Percentiles rank a stretch among this genome's conserved stretches.
Conservation (phyloP, 2,329 filamentous ascomycete genomes). For the Claviceps sp. region DNA sequence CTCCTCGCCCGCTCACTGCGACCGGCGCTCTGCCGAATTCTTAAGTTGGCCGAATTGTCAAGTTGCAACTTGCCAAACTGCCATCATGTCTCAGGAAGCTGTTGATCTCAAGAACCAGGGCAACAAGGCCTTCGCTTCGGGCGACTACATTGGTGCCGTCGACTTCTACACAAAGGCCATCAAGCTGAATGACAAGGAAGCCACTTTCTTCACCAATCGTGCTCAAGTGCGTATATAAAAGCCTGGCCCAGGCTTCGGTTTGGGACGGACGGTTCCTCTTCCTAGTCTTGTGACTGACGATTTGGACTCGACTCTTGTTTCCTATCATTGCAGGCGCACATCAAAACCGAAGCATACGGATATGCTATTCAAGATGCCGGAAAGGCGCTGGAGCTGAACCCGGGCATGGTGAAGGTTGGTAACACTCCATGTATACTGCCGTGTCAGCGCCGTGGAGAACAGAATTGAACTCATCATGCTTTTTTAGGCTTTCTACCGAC, state of each 20-base stretch:
- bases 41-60: too few relatives aligned
- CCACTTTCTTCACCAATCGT: conserved; percentile 86
- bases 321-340: conserved; percentile 54
- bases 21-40: not conserved
- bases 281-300: conserved; percentile 34
- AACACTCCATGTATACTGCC: not conserved
- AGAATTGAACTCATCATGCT: not conserved
- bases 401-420: conserved; percentile 72
- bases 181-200: conserved; percentile 65
- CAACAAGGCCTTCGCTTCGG: conserved; percentile 79
- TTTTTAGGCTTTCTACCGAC: conserved; percentile 75
- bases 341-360: conserved; percentile 91
- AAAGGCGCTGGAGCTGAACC: conserved; percentile 81
- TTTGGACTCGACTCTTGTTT: not conserved
- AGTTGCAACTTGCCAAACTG: not conserved
- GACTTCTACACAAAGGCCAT: conserved; percentile 83
- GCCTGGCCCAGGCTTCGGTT: conserved; percentile 1
- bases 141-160: conserved; percentile 75
- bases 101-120: conserved; percentile 81
- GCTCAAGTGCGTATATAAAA: conserved; percentile 58
- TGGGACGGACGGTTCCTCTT: conserved; percentile 5
- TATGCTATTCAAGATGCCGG: conserved; percentile 85
- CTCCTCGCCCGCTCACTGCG: not conserved
- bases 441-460: not conserved
- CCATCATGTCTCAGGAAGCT: conserved; percentile 48